phyloP scores from a whole-genome alignment of 495 filamentous ascomycete species.

The Penicillium herquei region DNA sequence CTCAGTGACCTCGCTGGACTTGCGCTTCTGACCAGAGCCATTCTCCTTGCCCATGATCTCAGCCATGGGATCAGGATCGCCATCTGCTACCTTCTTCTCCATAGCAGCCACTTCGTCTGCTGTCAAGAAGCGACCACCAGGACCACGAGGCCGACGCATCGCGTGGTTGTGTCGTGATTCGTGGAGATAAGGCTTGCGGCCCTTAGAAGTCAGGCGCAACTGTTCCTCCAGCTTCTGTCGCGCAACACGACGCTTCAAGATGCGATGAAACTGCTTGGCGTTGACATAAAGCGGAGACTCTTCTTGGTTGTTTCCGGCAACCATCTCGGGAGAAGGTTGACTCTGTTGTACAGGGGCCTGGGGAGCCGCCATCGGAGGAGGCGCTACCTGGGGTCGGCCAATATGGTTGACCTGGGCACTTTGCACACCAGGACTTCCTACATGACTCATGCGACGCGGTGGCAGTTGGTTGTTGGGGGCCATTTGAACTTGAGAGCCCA shows the following conservation, averaged over 20 bases:
- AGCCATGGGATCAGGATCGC: slow-evolving; percentile 22
- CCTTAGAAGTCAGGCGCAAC: slow-evolving; percentile 87
- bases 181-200: slow-evolving; percentile 94
- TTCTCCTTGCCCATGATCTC: slow-evolving; percentile 39
- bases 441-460: slow-evolving; percentile 51
- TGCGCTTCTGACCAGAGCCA: slow-evolving; percentile 46
- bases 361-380: slow-evolving; percentile 46
- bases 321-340: slow-evolving; percentile 81
- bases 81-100: slow-evolving; percentile 53
- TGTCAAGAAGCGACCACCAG: slow-evolving; percentile 95
- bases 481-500: slow-evolving; percentile 50
- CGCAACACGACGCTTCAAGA: slow-evolving; percentile 89
- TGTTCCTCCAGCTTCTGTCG: slow-evolving; percentile 91
- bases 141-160: slow-evolving; percentile 92
- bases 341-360: slow-evolving; percentile 57
- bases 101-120: slow-evolving; percentile 96
- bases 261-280: slow-evolving; percentile 97
- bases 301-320: slow-evolving; percentile 66
- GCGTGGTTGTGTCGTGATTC: slow-evolving; percentile 99
- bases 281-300: slow-evolving; percentile 97
- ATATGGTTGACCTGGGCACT: slow-evolving; percentile 49
- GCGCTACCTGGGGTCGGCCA: slow-evolving; percentile 46
- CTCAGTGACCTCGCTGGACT: slow-evolving; percentile 48
- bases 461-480: slow-evolving; percentile 44
- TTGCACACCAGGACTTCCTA: slow-evolving; percentile 47